Conservation (phyloP, 2,329 filamentous ascomycete genomes). For the Coleophoma cylindrospora region DNA sequence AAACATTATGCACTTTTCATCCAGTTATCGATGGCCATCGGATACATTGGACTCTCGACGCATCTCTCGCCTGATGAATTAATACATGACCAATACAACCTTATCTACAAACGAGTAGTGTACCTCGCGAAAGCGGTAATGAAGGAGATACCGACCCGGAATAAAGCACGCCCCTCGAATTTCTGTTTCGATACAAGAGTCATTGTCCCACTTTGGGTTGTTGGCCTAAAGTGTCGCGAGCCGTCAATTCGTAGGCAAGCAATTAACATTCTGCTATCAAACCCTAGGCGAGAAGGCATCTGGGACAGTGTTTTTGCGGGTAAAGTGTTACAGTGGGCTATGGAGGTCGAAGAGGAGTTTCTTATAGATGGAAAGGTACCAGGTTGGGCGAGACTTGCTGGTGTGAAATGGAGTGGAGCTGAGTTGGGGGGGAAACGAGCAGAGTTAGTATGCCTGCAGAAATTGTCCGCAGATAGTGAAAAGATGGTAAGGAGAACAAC, state of each 20-base stretch:
- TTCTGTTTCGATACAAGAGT: constrained; percentile 3
- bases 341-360: constrained; percentile 12
- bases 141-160: not conserved
- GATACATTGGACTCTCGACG: no score
- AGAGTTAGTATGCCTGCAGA: constrained; percentile 6
- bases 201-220: constrained; percentile 1
- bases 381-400: constrained; percentile 10
- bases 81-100: not conserved
- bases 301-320: constrained; percentile 13
- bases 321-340: constrained; percentile 11
- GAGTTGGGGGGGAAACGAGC: constrained; percentile 1
- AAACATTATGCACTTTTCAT: constrained; percentile 9
- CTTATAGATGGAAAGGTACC: constrained; percentile 8
- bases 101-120: not conserved
- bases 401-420: constrained; percentile 5
- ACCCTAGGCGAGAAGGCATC: not conserved
- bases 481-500: no score
- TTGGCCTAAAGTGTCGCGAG: not conserved
- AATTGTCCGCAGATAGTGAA: not conserved
- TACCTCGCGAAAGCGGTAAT: not conserved
- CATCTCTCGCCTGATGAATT: constrained; percentile 3
- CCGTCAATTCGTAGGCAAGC: not conserved
- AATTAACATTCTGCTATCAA: not conserved
- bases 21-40: constrained; percentile 6
- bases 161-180: not conserved